phyloP scores from a whole-genome alignment of 257 asterid species.

The Penstemon newberryi region DNA sequence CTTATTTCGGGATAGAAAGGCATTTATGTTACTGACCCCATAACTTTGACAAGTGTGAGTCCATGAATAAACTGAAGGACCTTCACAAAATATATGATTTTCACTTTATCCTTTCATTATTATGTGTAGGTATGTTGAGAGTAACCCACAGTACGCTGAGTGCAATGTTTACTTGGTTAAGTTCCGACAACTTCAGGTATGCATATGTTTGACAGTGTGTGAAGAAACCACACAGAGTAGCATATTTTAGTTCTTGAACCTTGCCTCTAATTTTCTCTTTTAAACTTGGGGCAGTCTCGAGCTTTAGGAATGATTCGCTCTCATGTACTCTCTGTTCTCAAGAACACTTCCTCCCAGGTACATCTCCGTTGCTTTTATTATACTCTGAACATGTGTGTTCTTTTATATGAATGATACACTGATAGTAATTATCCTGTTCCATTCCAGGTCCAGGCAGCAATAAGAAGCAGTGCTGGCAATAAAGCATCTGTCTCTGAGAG shows the following conservation, averaged over 20 bases:
- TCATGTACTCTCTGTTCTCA: constrained; percentile 78
- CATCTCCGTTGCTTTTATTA: constrained; percentile 27
- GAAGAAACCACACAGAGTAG: constrained; percentile 10
- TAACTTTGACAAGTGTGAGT: constrained; percentile 25
- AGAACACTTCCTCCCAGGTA: constrained; percentile 94
- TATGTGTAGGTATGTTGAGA: constrained; percentile 81
- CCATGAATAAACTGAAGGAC: constrained; percentile 21
- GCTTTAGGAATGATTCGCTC: constrained; percentile 97
- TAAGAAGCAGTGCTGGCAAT: constrained; percentile 69
- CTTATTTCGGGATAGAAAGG: constrained; percentile 19
- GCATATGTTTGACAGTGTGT: constrained; percentile 22
- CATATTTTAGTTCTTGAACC: constrained; percentile 21
- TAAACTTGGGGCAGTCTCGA: constrained; percentile 66
- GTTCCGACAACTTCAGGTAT: constrained; percentile 98
- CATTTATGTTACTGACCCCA: constrained; percentile 15
- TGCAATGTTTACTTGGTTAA: constrained; percentile 96
- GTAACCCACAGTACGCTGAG: constrained; percentile 97
- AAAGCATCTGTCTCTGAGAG: constrained; percentile 84
- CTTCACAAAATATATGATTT: constrained; percentile 4
- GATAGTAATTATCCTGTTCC: constrained; percentile 22
- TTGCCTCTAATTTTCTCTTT: constrained; percentile 26
- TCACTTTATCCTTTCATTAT: constrained; percentile 20
- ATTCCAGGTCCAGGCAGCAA: constrained; percentile 77
- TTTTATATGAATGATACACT: constrained; percentile 27
- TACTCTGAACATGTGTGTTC: constrained; percentile 20